phyloP scores from a whole-genome alignment of 2,329 filamentous ascomycete species.

The Chaetomium strumarium region DNA sequence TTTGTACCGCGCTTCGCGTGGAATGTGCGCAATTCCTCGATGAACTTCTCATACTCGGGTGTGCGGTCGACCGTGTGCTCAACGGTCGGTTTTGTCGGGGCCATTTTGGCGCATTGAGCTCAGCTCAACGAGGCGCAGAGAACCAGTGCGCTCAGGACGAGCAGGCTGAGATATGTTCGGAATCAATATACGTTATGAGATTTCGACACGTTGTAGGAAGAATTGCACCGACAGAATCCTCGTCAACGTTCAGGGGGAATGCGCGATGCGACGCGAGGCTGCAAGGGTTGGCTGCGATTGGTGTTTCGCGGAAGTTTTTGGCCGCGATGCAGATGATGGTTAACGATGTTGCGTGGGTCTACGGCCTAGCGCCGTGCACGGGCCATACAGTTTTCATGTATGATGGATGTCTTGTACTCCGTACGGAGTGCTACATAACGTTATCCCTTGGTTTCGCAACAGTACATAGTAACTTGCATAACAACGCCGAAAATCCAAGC shows the following conservation, averaged over 20 bases:
- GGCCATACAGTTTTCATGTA: constrained; percentile 4
- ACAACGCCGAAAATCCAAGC: too few relatives aligned
- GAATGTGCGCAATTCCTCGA: constrained; percentile 64
- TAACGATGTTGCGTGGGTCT: constrained; percentile 1
- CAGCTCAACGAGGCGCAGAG: constrained; percentile 12
- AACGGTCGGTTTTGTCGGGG: constrained; percentile 28
- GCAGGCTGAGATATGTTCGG: background rate
- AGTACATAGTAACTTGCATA: too few relatives aligned
- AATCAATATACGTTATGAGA: background rate
- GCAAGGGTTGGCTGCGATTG: background rate
- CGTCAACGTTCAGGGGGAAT: background rate
- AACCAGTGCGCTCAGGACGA: background rate
- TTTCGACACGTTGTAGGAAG: background rate
- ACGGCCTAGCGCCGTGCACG: constrained; percentile 5
- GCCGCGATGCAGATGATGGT: background rate
- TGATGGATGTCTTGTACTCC: too few relatives aligned
- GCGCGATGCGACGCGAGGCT: constrained; percentile 15
- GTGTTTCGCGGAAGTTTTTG: constrained; percentile 13
- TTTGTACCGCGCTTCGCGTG: constrained; percentile 73
- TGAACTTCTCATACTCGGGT: constrained; percentile 72
- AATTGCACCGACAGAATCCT: background rate
- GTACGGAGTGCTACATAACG: background rate
- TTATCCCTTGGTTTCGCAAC: background rate
- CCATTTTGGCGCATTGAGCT: constrained; percentile 28
- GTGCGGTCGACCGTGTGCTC: constrained; percentile 50